Evolutionary conservation across 768 basidiomycete species (phyloP), one percentile per base, ranked within the genome.

Genomic region (Xerocomus spinulosus): DNA sequence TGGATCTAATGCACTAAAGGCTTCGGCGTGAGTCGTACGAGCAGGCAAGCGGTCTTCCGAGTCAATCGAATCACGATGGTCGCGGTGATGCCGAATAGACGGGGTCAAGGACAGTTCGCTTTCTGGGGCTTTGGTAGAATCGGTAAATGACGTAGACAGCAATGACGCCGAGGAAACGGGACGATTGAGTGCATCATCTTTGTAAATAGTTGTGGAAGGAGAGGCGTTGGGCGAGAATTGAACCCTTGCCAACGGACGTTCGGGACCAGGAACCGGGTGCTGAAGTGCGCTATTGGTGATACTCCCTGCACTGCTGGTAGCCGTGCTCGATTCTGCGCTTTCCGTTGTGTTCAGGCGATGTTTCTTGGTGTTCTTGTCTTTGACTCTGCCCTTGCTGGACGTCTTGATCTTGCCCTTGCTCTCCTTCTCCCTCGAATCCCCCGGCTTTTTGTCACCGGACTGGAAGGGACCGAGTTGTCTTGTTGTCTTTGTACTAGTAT

Each of bases 401-500:
- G n/a, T 9, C 32, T 54, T 57, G 5, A 26, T 32, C 20, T 53
- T 68, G 44, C 45, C 40, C 40, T 62, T 51, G n/a, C 54, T 8
- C 42, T 54, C 67, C 64, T 21, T 54, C 9, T 42, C 61, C n/a
- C 30, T 51, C 51, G 59, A 2, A 51, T 54, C 42, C 52, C 53
- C 53, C 2, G 38, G 55, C 26, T 64, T 48, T 17, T 24, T 42
- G 21, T 48, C 48, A n/a, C 26, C 48, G 2, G 48, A 42, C 48
- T 48, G 48, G 21, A 48, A 48, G 10, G 48, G 48, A n/a, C 48
- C 48, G 5, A 48, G 72, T 58, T 80, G 81, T 40, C 78, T 73
- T 6, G 84, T 87, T 17, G 85, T 84, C 28, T 75, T 81, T 15
- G 87, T 89, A 56, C 80, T 87, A 15, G 86, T 88, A 57, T 79